Evolutionary conservation across 257 asterid genomes (phyloP).

Genomic region (Cinchona pubescens): DNA sequence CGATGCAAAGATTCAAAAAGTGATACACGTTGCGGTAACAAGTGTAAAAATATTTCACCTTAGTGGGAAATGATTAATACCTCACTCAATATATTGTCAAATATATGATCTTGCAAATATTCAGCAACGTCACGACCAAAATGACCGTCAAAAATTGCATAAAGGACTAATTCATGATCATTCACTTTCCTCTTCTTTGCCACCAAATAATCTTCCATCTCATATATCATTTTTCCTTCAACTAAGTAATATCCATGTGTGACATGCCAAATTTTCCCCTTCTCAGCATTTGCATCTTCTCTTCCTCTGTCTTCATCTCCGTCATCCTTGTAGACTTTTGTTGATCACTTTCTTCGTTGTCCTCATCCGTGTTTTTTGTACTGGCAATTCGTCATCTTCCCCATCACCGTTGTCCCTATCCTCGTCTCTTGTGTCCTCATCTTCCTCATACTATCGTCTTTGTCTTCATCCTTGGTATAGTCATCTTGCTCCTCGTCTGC

Average conservation of each 20-base stretch:
- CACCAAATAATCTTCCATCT: slow-evolving; percentile 53
- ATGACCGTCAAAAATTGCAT: slow-evolving; percentile 56
- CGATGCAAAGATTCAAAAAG: too few species aligned
- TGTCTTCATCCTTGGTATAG: background rate
- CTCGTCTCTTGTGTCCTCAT: background rate
- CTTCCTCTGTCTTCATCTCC: background rate
- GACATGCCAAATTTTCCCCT: slow-evolving; percentile 4
- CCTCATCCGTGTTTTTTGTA: background rate
- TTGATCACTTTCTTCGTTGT: background rate
- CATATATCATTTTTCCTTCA: slow-evolving; percentile 50
- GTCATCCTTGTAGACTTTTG: background rate
- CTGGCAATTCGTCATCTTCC: background rate
- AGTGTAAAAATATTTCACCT: too few species aligned
- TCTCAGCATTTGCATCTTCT: background rate
- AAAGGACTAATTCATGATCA: slow-evolving; percentile 39
- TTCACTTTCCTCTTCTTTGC: slow-evolving; percentile 26
- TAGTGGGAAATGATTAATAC: too few species aligned
- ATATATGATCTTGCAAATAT: slow-evolving; percentile 42
- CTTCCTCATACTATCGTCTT: too few species aligned
- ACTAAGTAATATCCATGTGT: slow-evolving; percentile 39
- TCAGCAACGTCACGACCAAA: slow-evolving; percentile 41
- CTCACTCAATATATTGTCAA: slow-evolving; percentile 40
- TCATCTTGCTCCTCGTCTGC: background rate
- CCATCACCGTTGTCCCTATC: background rate
- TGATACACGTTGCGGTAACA: too few species aligned